These are phyloP conservation scores for Thraustotheca clavata DNA, from an alignment of 352 stramenopile genomes.

Conservation along the genomic window DNA sequence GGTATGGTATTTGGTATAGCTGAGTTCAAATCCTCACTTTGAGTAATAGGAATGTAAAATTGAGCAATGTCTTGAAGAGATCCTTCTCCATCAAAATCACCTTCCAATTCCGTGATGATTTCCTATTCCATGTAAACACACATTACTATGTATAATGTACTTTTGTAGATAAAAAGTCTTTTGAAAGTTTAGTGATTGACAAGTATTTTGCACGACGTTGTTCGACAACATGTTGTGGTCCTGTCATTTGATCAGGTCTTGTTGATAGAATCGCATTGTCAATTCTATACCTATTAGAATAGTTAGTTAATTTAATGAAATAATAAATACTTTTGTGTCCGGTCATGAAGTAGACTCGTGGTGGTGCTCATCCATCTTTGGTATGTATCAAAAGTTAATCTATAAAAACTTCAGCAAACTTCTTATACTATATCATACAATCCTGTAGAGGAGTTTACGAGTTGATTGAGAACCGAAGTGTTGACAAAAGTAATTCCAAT, in stretches of 20 bases:
- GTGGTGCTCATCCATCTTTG: constrained; percentile 44
- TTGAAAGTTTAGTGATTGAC: constrained; percentile 83
- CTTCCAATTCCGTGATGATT: constrained; percentile 58
- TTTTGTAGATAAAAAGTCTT: constrained; percentile 83
- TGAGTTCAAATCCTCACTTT: too few species aligned
- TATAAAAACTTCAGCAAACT: neutral
- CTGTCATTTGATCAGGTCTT: constrained; percentile 87
- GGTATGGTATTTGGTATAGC: neutral
- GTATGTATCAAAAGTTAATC: constrained; percentile 44
- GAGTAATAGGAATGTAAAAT: neutral
- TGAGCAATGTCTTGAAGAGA: constrained; percentile 42
- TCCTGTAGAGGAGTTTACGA: constrained; percentile 30
- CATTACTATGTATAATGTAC: constrained; percentile 30
- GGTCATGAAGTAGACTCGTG: constrained; percentile 49
- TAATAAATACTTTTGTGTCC: constrained; percentile 27
- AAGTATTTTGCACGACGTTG: constrained; percentile 90
- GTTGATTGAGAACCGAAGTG: constrained; percentile 26
- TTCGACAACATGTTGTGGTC: constrained; percentile 81
- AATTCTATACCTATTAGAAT: constrained; percentile 38
- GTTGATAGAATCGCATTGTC: constrained; percentile 93
- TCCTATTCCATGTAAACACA: too few species aligned
- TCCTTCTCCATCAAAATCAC: constrained; percentile 68
- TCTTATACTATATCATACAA: neutral
- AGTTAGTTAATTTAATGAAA: neutral
- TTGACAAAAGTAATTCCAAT: constrained; percentile 41